Evolutionary conservation across 345 rosid species (phyloP), one percentile per base, ranked within the genome.

Genomic region (Acer negundo): DNA sequence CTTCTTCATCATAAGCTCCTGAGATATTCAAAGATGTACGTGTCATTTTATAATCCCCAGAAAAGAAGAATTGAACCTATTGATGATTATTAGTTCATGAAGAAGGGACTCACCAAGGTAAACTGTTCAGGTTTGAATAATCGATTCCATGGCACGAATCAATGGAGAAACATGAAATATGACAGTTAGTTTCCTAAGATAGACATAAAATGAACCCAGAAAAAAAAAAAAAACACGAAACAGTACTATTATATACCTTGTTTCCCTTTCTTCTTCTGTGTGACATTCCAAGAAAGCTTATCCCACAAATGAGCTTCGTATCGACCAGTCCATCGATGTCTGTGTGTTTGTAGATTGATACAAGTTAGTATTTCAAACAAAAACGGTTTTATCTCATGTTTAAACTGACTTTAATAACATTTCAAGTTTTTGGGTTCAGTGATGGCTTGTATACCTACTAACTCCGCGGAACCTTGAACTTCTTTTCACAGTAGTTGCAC

Each of bases 241-340:
- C 47, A 35, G 38, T 35, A 35, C 40, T 0, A 26, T 19, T 47
- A 78, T 35, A 26, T 70, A 80, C 94, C 91, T 88, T 90, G 92
- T 84, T 89, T 89, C 46, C 94, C 94, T 82, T 89, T 90, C 86
- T 89, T 89, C 85, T 84, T 89, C 78, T 89, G 94, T 35, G 94
- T 84, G 55, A 83, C 83, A 68, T 89, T 90, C 92, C 94, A 90
- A 1, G 92, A 87, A 6, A 86, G 84, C 82, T 90, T 90, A 75
- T 90, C 94, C 94, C 94, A 90, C 80, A 90, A 61, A 68, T 87
- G 94, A 31, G 94, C 94, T 81, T 89, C 94, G 71, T 78, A 90
- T 67, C 90, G 78, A 10, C 92, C 91, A 3, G 94, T 90, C 92
- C 90, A 90, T 62, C 94, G 70, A 77, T 90, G 94, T 62, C 94